Evolutionary conservation across 257 asterid species (phyloP).

Genomic region (Capsicum baccatum): DNA sequence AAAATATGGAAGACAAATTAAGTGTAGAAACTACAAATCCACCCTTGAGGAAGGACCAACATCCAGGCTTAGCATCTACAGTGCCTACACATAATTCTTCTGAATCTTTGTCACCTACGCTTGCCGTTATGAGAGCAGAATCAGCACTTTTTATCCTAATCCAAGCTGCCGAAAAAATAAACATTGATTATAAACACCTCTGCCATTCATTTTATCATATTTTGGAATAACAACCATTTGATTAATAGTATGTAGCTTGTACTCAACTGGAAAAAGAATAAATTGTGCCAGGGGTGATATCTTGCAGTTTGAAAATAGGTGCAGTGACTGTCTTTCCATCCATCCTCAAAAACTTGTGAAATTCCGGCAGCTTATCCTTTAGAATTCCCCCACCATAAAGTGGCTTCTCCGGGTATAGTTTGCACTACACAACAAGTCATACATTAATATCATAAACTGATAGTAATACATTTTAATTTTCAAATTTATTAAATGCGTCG

Average conservation of each 20-base stretch:
- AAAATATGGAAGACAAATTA: slow-evolving; percentile 44
- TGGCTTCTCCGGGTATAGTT: slow-evolving; percentile 58
- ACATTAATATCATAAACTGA: background rate
- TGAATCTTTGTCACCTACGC: slow-evolving; percentile 47
- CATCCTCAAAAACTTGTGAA: slow-evolving; percentile 5
- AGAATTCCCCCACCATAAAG: slow-evolving; percentile 77
- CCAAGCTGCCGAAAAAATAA: slow-evolving; percentile 59
- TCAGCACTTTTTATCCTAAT: slow-evolving; percentile 49
- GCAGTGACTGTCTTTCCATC: slow-evolving; percentile 35
- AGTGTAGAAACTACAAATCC: slow-evolving; percentile 63
- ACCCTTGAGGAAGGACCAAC: slow-evolving; percentile 89
- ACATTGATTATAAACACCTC: background rate
- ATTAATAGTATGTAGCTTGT: background rate
- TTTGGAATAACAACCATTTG: background rate
- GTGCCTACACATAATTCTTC: slow-evolving; percentile 59
- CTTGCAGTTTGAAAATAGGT: slow-evolving; percentile 44
- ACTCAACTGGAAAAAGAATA: slow-evolving; percentile 76
- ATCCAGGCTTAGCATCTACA: slow-evolving; percentile 63
- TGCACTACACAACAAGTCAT: slow-evolving; percentile 50
- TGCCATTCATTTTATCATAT: background rate
- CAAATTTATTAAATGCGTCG: background rate
- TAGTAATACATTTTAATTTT: background rate
- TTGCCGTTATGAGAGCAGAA: slow-evolving; percentile 51
- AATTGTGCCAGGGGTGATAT: slow-evolving; percentile 46
- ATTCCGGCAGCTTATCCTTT: slow-evolving; percentile 38